phyloP scores from a whole-genome alignment of 306 rosid genomes.

The Elaeagnus macrophylla region DNA sequence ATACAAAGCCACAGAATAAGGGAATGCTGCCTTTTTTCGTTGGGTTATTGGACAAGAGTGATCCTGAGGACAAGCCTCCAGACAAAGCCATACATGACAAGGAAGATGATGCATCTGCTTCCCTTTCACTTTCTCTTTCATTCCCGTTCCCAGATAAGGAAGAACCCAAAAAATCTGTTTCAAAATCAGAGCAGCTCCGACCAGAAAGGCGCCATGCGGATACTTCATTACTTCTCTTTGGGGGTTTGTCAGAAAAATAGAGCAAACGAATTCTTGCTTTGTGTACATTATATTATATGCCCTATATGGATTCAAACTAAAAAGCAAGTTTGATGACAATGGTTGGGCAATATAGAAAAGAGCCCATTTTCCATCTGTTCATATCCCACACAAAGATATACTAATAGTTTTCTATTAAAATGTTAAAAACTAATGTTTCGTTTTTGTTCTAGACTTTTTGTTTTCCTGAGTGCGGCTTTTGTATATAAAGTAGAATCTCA shows the following conservation, averaged over 20 bases:
- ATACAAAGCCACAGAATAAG: conserved; percentile 47
- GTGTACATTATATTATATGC: conserved; percentile 25
- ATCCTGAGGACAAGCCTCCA: conserved; percentile 32
- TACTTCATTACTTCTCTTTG: conserved; percentile 52
- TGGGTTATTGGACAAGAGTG: conserved; percentile 45
- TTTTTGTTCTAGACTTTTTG: too few relatives aligned
- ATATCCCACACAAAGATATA: conserved; percentile 39
- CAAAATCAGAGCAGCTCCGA: conserved; percentile 46
- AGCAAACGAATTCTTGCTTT: conserved; percentile 9
- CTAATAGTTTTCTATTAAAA: conserved; percentile 24
- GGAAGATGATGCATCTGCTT: conserved; percentile 61
- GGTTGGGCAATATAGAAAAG: conserved; percentile 19
- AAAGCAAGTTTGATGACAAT: conserved; percentile 26
- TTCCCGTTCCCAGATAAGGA: conserved; percentile 72
- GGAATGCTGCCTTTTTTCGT: conserved; percentile 60
- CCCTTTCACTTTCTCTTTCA: conserved; percentile 75
- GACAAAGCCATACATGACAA: conserved; percentile 28
- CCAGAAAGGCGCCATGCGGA: conserved; percentile 52
- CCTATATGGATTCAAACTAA: too few relatives aligned
- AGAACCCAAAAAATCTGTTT: conserved; percentile 30
- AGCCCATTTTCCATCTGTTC: conserved; percentile 28
- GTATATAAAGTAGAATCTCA: conserved; percentile 35
- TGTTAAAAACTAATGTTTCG: too few relatives aligned
- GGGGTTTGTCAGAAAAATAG: conserved; percentile 50
- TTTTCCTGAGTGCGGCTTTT: not conserved